Conservation (phyloP, 73 alveolate genomes). For the Paramecium octaurelia region DNA sequence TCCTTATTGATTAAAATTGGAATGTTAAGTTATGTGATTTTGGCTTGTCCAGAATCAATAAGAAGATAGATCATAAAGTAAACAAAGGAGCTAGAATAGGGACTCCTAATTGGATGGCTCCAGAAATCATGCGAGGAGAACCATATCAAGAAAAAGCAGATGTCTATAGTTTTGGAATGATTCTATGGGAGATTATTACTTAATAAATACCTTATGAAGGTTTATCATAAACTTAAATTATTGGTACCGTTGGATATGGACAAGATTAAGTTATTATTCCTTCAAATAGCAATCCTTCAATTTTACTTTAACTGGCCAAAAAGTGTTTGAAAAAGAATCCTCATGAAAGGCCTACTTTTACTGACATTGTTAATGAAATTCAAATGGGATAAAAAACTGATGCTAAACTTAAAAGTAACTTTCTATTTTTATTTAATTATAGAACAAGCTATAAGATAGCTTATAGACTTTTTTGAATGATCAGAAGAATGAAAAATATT, state of each 20-base stretch:
- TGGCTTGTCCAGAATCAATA: slow-evolving; percentile 83
- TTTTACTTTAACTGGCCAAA: neutral
- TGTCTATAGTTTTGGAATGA: slow-evolving; percentile 85
- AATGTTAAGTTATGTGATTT: slow-evolving; percentile 92
- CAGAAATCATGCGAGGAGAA: slow-evolving; percentile 85
- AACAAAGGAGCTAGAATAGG: slow-evolving; percentile 65
- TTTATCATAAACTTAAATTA: slow-evolving; percentile 33
- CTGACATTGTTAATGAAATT: slow-evolving; percentile 13
- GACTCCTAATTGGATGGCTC: slow-evolving; percentile 89
- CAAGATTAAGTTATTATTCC: slow-evolving; percentile 42
- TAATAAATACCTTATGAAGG: slow-evolving; percentile 49
- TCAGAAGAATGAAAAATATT: neutral
- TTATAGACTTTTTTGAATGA: slow-evolving; percentile 57
- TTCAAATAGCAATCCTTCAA: neutral
- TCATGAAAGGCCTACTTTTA: slow-evolving; percentile 36
- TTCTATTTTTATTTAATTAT: neutral
- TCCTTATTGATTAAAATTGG: slow-evolving; percentile 87
- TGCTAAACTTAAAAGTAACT: slow-evolving; percentile 29
- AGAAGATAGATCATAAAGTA: slow-evolving; percentile 32
- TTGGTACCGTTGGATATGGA: slow-evolving; percentile 59
- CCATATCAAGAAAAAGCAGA: slow-evolving; percentile 75
- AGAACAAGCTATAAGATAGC: slow-evolving; percentile 48
- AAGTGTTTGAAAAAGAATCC: slow-evolving; percentile 32
- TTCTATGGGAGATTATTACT: slow-evolving; percentile 68
- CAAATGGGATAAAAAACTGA: slow-evolving; percentile 28